A percentile compares a stretch with the other conserved stretches of the same genome.
Conservation (phyloP, 805 yeast genomes). For the Groenewaldozyma salmanticensis region DNA sequence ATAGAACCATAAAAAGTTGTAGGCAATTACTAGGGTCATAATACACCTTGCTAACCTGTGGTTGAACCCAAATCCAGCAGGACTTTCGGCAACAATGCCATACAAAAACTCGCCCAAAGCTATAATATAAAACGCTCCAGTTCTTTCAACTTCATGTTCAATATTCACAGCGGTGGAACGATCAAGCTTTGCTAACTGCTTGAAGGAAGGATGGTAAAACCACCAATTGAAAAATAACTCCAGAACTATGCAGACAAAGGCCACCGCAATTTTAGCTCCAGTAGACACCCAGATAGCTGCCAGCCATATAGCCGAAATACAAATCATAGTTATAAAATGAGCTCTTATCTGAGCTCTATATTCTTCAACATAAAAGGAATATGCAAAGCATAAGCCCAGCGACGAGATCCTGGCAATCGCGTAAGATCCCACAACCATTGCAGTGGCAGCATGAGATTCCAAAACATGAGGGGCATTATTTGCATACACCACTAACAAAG, state of each 20-base stretch:
- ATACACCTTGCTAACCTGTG: constrained; percentile 39
- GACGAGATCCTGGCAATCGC: constrained; percentile 38
- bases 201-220: constrained; percentile 40
- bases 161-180: constrained; percentile 53
- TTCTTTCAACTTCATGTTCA: constrained; percentile 58
- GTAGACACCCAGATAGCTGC: constrained; percentile 40
- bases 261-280: constrained; percentile 38
- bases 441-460: constrained; percentile 31
- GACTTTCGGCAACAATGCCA: constrained; percentile 40
- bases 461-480: constrained; percentile 37
- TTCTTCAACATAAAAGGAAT: constrained; percentile 36
- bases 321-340: constrained; percentile 26
- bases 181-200: constrained; percentile 33
- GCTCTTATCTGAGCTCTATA: constrained; percentile 40
- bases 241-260: constrained; percentile 32
- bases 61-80: constrained; percentile 39
- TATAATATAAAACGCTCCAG: constrained; percentile 48
- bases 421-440: constrained; percentile 37
- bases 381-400: constrained; percentile 27
- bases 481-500: constrained; percentile 40
- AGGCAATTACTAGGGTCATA: constrained; percentile 39
- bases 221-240: constrained; percentile 34
- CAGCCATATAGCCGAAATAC: constrained; percentile 39
- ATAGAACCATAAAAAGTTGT: constrained; percentile 43
- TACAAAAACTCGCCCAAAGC: constrained; percentile 58